Evolutionary conservation across 2,329 filamentous ascomycete genomes (phyloP).

Genomic region (Myriosclerotinia scirpicola): DNA sequence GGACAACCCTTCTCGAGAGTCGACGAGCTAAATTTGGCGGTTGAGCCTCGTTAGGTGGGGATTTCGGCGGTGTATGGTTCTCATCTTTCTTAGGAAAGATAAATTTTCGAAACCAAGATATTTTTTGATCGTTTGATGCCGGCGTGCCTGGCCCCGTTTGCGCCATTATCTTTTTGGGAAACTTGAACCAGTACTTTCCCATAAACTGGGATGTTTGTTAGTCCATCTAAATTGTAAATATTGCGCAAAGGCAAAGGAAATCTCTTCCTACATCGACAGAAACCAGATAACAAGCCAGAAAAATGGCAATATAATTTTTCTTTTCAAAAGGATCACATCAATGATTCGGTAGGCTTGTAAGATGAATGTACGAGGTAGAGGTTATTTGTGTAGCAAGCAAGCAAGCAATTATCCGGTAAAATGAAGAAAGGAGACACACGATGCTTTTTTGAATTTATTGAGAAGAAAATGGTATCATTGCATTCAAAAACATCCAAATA

Average conservation of each 20-base stretch:
- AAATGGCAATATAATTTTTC: background rate
- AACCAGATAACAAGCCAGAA: background rate
- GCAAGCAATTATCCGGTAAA: slow-evolving; percentile 35
- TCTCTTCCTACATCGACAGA: slow-evolving; percentile 18
- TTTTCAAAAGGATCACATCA: slow-evolving; percentile 18
- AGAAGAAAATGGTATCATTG: slow-evolving; percentile 35
- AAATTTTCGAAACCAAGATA: slow-evolving; percentile 39
- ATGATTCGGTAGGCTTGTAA: slow-evolving; percentile 26
- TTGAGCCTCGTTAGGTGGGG: slow-evolving; percentile 28
- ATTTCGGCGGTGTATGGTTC: slow-evolving; percentile 24
- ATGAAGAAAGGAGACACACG: slow-evolving; percentile 33
- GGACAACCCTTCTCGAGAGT: slow-evolving; percentile 61
- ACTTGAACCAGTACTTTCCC: slow-evolving; percentile 16
- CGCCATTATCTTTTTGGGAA: slow-evolving; percentile 13
- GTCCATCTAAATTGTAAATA: slow-evolving; percentile 5
- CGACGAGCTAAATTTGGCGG: slow-evolving; percentile 37
- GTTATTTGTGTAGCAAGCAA: slow-evolving; percentile 32
- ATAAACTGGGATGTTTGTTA: slow-evolving; percentile 18
- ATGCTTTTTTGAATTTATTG: slow-evolving; percentile 32
- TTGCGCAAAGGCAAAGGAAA: slow-evolving; percentile 8
- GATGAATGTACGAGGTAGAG: slow-evolving; percentile 28
- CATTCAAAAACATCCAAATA: slow-evolving; percentile 26
- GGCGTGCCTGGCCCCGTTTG: slow-evolving; percentile 35
- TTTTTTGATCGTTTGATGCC: slow-evolving; percentile 37
- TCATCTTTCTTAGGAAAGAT: slow-evolving; percentile 38